A percentile compares a stretch with the other conserved stretches of the same genome.
These are phyloP conservation scores for Entelexis sorbosivorans DNA, from an alignment of 1,139 yeast species.

Conservation along the genomic window DNA sequence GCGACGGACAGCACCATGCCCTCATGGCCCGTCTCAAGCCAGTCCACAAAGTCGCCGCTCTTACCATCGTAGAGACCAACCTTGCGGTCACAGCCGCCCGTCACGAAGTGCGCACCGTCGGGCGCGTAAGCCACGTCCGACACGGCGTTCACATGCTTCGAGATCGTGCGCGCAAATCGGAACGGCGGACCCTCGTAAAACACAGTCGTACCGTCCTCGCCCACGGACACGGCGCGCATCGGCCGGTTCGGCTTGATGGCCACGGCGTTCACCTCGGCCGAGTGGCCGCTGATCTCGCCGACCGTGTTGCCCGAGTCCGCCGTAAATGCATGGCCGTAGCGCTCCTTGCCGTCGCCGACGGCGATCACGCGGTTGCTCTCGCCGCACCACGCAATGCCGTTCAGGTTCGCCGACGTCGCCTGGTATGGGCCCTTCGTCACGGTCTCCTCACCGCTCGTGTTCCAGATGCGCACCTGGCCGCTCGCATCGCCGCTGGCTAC, in stretches of 20 bases:
- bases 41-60: constrained; percentile 60
- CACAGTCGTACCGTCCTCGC: constrained; percentile 77
- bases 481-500: constrained; percentile 85
- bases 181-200: constrained; percentile 91
- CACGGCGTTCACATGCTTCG: constrained; percentile 70
- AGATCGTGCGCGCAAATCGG: constrained; percentile 61
- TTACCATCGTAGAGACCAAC: constrained; percentile 77
- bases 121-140: constrained; percentile 78
- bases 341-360: constrained; percentile 89
- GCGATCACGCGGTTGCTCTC: constrained; percentile 80
- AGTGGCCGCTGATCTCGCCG: constrained; percentile 92
- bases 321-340: constrained; percentile 84
- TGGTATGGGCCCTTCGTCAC: constrained; percentile 70
- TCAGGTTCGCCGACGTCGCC: constrained; percentile 71
- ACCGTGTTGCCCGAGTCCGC: constrained; percentile 92
- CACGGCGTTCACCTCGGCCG: constrained; percentile 74
- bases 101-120: constrained; percentile 51
- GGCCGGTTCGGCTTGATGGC: constrained; percentile 84
- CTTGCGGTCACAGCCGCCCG: constrained; percentile 78
- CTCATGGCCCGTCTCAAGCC: constrained; percentile 43
- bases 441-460: constrained; percentile 43
- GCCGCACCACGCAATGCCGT: constrained; percentile 84
- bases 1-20: constrained; percentile 74
- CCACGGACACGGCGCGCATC: constrained; percentile 84
- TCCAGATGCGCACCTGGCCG: constrained; percentile 81